Conservation (phyloP, 768 basidiomycete species). For the Neoboletus subvelutipes region DNA sequence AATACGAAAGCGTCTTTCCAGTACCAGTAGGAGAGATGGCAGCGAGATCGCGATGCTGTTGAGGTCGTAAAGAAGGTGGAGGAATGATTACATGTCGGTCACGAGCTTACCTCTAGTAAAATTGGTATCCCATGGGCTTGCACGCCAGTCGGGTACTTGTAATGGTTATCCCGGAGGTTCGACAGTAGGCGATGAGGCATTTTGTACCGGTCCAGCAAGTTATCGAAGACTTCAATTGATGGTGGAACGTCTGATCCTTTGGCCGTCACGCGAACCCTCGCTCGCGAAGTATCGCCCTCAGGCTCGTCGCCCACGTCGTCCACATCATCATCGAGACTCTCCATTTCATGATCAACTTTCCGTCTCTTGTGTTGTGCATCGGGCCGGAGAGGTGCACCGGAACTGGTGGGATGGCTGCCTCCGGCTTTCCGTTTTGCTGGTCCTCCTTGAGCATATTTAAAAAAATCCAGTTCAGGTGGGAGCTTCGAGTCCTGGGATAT, state of each 20-base stretch:
- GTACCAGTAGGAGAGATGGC: constrained; percentile 98
- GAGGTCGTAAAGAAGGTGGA: neutral
- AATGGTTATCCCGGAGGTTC: constrained; percentile 63
- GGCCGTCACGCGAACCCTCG: constrained; percentile 64
- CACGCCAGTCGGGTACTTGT: constrained; percentile 72
- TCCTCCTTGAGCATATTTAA: constrained; percentile 73
- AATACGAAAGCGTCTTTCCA: constrained; percentile 94
- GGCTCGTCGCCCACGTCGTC: constrained; percentile 25
- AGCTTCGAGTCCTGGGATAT: constrained; percentile 47
- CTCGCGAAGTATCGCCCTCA: constrained; percentile 25
- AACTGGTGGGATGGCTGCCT: constrained; percentile 15
- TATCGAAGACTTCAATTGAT: constrained; percentile 56
- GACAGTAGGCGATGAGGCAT: constrained; percentile 58
- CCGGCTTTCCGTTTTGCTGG: constrained; percentile 51
- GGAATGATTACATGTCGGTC: neutral
- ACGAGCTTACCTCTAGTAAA: constrained; percentile 61
- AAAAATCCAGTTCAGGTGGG: constrained; percentile 85
- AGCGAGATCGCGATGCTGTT: constrained; percentile 77
- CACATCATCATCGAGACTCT: constrained; percentile 19
- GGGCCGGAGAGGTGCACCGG: constrained; percentile 8
- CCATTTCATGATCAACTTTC: constrained; percentile 28
- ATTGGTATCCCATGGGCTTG: constrained; percentile 81
- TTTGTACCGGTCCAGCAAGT: constrained; percentile 55
- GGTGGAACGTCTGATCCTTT: constrained; percentile 73
- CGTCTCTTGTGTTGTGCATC: constrained; percentile 28